These are phyloP conservation scores for Coix lacrymajobi DNA, from an alignment of 176 grass and related monocot genomes.

Conservation along the genomic window DNA sequence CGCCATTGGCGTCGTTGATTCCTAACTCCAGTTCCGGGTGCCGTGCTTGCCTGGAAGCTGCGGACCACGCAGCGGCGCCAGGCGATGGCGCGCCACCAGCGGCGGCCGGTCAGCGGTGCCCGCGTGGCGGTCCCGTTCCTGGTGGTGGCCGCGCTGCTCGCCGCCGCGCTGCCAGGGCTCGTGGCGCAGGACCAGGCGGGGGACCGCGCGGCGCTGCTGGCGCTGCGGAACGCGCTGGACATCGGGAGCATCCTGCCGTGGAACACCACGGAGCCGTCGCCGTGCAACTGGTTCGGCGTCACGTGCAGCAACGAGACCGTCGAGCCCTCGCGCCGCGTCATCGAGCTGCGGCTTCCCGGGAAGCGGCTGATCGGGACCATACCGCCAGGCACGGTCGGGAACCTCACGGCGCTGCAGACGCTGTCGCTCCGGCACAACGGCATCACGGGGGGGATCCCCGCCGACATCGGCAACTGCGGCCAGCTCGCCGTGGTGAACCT, in stretches of 20 bases:
- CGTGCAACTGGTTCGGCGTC: constrained; percentile 65
- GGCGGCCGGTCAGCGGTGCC: background rate
- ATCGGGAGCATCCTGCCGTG: constrained; percentile 11
- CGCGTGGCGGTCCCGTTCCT: background rate
- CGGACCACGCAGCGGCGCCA: background rate
- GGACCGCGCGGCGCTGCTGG: constrained; percentile 57
- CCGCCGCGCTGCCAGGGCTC: background rate
- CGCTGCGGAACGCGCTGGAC: constrained; percentile 23
- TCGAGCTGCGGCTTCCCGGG: constrained; percentile 42
- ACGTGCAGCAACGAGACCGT: background rate
- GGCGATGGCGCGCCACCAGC: background rate
- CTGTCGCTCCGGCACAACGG: constrained; percentile 70
- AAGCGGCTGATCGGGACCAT: constrained; percentile 29
- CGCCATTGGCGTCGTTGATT: background rate
- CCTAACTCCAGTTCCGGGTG: background rate
- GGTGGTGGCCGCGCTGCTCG: background rate
- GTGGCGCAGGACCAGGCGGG: constrained; percentile 22
- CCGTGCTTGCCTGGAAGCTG: background rate
- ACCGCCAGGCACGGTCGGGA: constrained; percentile 55
- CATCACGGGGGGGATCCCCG: constrained; percentile 51
- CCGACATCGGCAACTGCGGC: constrained; percentile 43
- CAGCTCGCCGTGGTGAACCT: constrained; percentile 36
- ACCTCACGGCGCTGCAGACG: constrained; percentile 60
- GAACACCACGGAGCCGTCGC: constrained; percentile 23
- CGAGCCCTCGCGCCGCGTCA: constrained; percentile 28